Evolutionary conservation across 495 filamentous ascomycete genomes (phyloP), one percentile per base, ranked within the genome.

Genomic region (Annulohypoxylon nitens): DNA sequence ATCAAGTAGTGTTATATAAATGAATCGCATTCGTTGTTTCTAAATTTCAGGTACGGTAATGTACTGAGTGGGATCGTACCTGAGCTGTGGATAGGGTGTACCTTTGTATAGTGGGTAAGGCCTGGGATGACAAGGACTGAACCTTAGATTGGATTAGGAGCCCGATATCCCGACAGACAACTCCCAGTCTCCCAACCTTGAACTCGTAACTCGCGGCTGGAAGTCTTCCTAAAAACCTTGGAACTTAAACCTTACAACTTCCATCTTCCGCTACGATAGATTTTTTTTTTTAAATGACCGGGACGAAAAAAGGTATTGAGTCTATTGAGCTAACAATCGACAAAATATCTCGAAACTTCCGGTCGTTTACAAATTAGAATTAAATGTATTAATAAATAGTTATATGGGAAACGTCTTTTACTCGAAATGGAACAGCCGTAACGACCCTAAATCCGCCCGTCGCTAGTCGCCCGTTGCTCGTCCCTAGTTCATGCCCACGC

Each of bases 371-470:
- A 9, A 61, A 68, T 62, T 43, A 62, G 41, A 41, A 59, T 53
- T 61, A 23, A 54, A 57, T 74, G 66, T 74, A 74, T 69, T 51
- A 62, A 33, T 70, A 74, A 62, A 33, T 70, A 74, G 47, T 63
- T 55, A 51, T 58, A 43, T 16, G 39, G 39, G 36, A 16, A 18
- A 25, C 25, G 18, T 26, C 5, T 69, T 61, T 53, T 58, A 4
- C 16, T 66, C 61, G 67, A 69, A 67, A 75, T 75, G 72, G 72
- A 70, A 75, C 60, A 75, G 59, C 58, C 67, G 20, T 69, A 54
- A 67, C 62, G 34, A 68, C 50, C 36, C 34, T 39, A 37, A 43
- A 57, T 36, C 53, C 36, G 20, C 33, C 45, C 3, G 6, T 58
- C 16, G 16, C 16, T 20, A 8, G 43, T 47, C 43, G 43, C 43